Evolutionary conservation across 371 early-diverging fungal species (phyloP).

Genomic region (Lichtheimia ramosa): DNA sequence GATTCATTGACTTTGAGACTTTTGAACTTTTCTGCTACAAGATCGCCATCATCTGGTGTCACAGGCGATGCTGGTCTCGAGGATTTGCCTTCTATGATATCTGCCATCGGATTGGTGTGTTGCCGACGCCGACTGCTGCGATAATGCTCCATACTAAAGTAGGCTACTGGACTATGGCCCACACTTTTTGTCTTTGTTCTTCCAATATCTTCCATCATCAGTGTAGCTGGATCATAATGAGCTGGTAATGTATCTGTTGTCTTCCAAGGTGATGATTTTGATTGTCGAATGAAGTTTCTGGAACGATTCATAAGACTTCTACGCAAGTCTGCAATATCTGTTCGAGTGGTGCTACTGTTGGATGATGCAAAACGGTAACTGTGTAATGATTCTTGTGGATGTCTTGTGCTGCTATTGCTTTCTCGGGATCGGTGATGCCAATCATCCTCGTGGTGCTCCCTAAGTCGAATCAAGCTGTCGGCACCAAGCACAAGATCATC

Average conservation of each 20-base stretch:
- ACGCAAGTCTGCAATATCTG: constrained; percentile 33
- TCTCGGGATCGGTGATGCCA: constrained; percentile 15
- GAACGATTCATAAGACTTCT: constrained; percentile 47
- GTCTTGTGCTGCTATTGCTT: constrained; percentile 22
- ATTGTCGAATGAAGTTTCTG: constrained; percentile 49
- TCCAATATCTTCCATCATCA: background rate
- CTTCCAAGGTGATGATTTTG: constrained; percentile 21
- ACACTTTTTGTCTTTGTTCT: constrained; percentile 22
- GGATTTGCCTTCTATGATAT: constrained; percentile 13
- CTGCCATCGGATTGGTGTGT: constrained; percentile 18
- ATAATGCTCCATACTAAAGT: constrained; percentile 11
- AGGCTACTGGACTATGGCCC: constrained; percentile 15
- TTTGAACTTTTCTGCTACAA: constrained; percentile 4
- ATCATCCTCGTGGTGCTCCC: constrained; percentile 22
- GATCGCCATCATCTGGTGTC: constrained; percentile 14
- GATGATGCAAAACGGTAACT: constrained; percentile 51
- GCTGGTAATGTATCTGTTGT: constrained; percentile 21
- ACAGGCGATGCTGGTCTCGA: constrained; percentile 10
- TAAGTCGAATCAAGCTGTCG: constrained; percentile 32
- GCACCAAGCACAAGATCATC: constrained; percentile 16
- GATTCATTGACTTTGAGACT: background rate
- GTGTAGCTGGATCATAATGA: constrained; percentile 8
- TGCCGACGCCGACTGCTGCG: constrained; percentile 15
- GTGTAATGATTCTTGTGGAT: constrained; percentile 58
- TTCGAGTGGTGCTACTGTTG: constrained; percentile 16